phyloP scores from a whole-genome alignment of 768 basidiomycete genomes.

The Thelephora aurantiotincta region DNA sequence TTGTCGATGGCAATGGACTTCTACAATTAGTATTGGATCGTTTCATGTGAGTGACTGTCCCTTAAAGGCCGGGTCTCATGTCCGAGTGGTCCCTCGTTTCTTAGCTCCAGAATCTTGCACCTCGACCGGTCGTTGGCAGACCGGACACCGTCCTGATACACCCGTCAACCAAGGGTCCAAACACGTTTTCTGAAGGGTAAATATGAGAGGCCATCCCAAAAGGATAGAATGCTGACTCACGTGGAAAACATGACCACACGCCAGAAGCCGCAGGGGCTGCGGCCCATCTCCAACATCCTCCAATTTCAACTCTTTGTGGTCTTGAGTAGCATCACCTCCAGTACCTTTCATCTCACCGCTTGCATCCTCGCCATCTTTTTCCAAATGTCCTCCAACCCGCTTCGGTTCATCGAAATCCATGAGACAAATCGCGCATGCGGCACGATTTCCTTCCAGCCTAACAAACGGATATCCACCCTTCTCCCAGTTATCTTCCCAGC shows the following conservation, averaged over 20 bases:
- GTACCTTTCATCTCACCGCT: constrained; percentile 1
- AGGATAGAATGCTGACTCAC: constrained; percentile 28
- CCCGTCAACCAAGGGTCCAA: constrained; percentile 81
- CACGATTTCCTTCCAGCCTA: constrained; percentile 67
- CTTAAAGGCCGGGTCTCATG: no score
- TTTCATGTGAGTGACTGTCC: no score
- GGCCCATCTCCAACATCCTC: constrained; percentile 64
- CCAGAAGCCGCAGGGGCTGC: constrained; percentile 61
- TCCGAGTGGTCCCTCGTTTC: no score
- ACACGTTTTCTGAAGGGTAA: constrained; percentile 55
- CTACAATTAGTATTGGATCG: no score
- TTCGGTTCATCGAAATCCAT: constrained; percentile 74
- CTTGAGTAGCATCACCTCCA: background rate
- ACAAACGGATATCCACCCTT: constrained; percentile 69
- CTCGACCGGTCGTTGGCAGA: constrained; percentile 69
- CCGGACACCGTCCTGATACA: constrained; percentile 78
- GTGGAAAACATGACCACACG: constrained; percentile 85
- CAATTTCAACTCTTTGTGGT: constrained; percentile 27
- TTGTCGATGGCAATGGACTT: no score
- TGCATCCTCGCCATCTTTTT: constrained; percentile 13
- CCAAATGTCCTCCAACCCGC: constrained; percentile 17
- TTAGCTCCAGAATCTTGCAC: constrained; percentile 5
- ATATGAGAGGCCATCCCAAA: constrained; percentile 1
- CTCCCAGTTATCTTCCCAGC: constrained; percentile 76
- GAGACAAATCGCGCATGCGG: constrained; percentile 73